phyloP scores from a whole-genome alignment of 768 basidiomycete genomes.

The Suillus plorans region DNA sequence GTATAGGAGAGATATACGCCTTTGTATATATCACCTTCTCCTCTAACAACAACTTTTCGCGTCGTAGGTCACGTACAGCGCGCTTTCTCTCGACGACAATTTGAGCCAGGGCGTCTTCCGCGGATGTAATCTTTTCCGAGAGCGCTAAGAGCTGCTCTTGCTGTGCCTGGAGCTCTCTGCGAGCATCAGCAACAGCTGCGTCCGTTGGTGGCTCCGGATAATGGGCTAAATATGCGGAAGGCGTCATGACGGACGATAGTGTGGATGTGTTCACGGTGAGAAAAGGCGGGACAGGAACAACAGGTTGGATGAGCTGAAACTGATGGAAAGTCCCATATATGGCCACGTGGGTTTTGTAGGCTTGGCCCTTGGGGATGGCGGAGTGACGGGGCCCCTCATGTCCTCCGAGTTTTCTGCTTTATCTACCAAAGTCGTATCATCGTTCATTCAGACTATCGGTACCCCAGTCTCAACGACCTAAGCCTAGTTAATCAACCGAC shows the following conservation, averaged over 20 bases:
- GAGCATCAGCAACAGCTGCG: conserved; percentile 52
- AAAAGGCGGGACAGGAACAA: conserved; percentile 13
- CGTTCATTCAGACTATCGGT: neutral
- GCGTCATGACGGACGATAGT: conserved; percentile 13
- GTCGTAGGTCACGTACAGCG: conserved; percentile 53
- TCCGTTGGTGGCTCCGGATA: conserved; percentile 63
- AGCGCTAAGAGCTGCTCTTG: conserved; percentile 32
- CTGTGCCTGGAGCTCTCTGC: conserved; percentile 39
- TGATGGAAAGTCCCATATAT: conserved; percentile 23
- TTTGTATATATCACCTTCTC: conserved; percentile 46
- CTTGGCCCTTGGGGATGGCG: conserved; percentile 3
- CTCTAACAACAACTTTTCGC: conserved; percentile 49
- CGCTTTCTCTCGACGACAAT: conserved; percentile 54
- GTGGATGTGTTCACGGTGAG: conserved; percentile 6
- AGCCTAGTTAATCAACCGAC: neutral
- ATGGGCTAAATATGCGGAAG: conserved; percentile 17
- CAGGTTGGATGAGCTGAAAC: conserved; percentile 8
- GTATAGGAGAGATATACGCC: conserved; percentile 73
- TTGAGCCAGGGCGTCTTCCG: conserved; percentile 56
- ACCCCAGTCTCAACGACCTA: neutral
- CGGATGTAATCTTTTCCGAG: conserved; percentile 46
- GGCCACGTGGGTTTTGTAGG: conserved; percentile 22
- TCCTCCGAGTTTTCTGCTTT: neutral
- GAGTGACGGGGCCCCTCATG: neutral
- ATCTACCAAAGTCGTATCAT: neutral